phyloP scores from a whole-genome alignment of 257 asterid species.

The Solanum sitiens region DNA sequence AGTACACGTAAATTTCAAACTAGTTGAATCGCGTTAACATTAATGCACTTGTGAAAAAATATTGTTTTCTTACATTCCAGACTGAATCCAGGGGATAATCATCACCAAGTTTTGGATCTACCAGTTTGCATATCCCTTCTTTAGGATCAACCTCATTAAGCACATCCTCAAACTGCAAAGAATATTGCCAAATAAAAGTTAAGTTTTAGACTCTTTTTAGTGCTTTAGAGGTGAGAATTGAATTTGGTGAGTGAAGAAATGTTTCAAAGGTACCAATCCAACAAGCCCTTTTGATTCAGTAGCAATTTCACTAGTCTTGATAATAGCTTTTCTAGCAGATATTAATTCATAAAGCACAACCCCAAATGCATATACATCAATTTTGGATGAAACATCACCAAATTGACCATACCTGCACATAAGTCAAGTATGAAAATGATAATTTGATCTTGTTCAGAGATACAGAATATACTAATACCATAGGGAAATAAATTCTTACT shows the following conservation, averaged over 20 bases:
- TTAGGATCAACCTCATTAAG: slow-evolving; percentile 37
- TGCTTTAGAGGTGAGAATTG: neutral
- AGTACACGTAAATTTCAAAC: neutral
- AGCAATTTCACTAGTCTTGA: slow-evolving; percentile 39
- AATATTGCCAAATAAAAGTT: neutral
- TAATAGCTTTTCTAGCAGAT: slow-evolving; percentile 69
- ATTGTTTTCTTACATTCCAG: slow-evolving; percentile 37
- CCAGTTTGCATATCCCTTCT: slow-evolving; percentile 35
- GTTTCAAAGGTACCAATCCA: slow-evolving; percentile 40
- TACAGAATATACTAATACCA: neutral
- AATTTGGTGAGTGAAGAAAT: neutral
- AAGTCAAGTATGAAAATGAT: neutral
- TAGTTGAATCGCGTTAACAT: neutral
- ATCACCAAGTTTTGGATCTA: slow-evolving; percentile 68
- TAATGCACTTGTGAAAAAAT: neutral
- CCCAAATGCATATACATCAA: slow-evolving; percentile 81
- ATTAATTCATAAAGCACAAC: slow-evolving; percentile 71
- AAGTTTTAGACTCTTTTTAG: neutral
- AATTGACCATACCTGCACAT: slow-evolving; percentile 61
- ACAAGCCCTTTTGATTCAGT: slow-evolving; percentile 69
- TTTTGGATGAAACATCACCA: slow-evolving; percentile 69
- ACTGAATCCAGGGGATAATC: slow-evolving; percentile 56
- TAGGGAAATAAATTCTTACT: slow-evolving; percentile 23
- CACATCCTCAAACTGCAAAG: slow-evolving; percentile 60
- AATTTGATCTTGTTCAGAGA: neutral